Conservation (phyloP, 495 filamentous ascomycete genomes). For the Podospora sp. region DNA sequence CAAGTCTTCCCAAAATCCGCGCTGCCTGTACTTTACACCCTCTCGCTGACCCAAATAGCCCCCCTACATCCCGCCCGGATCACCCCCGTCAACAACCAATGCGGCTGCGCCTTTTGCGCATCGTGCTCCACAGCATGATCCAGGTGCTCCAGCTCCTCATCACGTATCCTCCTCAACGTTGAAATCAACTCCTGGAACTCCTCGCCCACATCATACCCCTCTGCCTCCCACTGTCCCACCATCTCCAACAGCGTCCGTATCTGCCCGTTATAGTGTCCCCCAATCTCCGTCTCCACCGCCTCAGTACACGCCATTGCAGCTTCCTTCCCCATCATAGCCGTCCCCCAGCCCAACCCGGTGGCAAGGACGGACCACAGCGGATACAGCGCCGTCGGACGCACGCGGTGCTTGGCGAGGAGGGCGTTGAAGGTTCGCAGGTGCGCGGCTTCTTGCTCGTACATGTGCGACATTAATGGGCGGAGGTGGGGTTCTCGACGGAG, state of each 20-base stretch:
- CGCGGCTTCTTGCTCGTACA: constrained; percentile 94
- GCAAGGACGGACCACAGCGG: constrained; percentile 87
- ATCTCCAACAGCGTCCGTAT: constrained; percentile 78
- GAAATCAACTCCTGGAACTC: constrained; percentile 74
- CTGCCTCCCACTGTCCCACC: constrained; percentile 63
- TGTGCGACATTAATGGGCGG: constrained; percentile 88
- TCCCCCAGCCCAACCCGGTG: constrained; percentile 84
- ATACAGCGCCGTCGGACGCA: constrained; percentile 93
- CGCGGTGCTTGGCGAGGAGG: constrained; percentile 81
- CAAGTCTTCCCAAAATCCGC: neutral
- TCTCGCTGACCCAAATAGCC: constrained; percentile 92
- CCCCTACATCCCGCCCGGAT: constrained; percentile 86
- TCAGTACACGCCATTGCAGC: constrained; percentile 99
- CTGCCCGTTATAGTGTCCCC: constrained; percentile 92
- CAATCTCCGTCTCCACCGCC: constrained; percentile 98
- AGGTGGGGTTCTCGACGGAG: constrained; percentile 83
- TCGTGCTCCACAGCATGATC: constrained; percentile 95
- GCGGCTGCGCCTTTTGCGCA: constrained; percentile 81
- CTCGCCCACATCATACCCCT: constrained; percentile 75
- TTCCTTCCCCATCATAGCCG: constrained; percentile 86
- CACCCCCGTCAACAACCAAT: constrained; percentile 83
- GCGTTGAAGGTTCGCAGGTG: constrained; percentile 86
- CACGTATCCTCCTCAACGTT: constrained; percentile 80
- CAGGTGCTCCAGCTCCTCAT: constrained; percentile 96
- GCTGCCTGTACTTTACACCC: constrained; percentile 56